Percentiles rank a stretch among this genome's conserved stretches.
phyloP scores from a whole-genome alignment of 108 stramenopile species.

The Seminavis robusta region DNA sequence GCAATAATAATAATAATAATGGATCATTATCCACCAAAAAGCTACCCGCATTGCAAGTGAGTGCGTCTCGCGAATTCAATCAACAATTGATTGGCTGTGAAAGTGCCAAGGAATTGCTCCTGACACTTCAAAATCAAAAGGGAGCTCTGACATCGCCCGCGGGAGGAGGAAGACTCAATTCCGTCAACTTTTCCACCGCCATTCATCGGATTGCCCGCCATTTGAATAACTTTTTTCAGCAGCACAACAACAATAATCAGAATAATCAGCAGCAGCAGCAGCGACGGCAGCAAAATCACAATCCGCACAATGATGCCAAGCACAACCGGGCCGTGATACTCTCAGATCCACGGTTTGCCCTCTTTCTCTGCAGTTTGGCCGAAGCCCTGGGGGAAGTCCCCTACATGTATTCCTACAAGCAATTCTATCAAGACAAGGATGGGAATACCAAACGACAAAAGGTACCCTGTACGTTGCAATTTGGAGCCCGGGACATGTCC shows the following conservation, averaged over 20 bases:
- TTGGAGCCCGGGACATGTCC: constrained; percentile 62
- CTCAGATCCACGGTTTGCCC: constrained; percentile 74
- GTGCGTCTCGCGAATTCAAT: too few relatives aligned
- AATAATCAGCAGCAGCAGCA: background rate
- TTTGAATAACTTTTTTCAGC: constrained; percentile 19
- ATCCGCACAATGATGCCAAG: constrained; percentile 6
- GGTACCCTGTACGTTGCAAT: constrained; percentile 11
- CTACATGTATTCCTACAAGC: constrained; percentile 6
- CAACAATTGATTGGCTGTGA: background rate
- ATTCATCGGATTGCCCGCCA: constrained; percentile 69
- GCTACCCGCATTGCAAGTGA: too few relatives aligned
- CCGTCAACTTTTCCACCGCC: constrained; percentile 76
- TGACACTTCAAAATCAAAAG: constrained; percentile 13
- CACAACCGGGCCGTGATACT: constrained; percentile 42
- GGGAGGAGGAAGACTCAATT: constrained; percentile 54
- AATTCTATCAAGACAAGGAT: background rate
- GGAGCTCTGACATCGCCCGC: constrained; percentile 29
- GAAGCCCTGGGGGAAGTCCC: constrained; percentile 47
- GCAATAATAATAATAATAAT: too few relatives aligned
- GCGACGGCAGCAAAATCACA: constrained; percentile 7
- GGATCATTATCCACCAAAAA: too few relatives aligned
- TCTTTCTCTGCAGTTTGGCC: constrained; percentile 59
- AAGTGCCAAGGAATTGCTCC: constrained; percentile 14
- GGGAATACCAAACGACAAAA: background rate
- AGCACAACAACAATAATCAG: constrained; percentile 20